These are phyloP conservation scores for Pistacia vera DNA, from an alignment of 345 rosid genomes.

Conservation along the genomic window DNA sequence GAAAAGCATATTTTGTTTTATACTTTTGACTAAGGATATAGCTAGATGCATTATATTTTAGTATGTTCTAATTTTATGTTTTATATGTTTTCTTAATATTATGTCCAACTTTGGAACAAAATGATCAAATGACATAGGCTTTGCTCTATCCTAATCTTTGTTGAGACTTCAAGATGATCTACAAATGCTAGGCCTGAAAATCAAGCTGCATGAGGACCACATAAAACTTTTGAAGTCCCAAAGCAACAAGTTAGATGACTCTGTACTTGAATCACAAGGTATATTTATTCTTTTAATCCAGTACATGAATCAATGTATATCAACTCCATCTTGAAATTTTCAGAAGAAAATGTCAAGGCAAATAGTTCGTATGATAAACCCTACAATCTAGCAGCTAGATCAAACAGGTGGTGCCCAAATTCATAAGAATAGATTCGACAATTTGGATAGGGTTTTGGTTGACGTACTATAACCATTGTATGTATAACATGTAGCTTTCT, in stretches of 20 bases:
- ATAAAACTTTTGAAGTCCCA: constrained; percentile 49
- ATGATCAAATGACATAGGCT: neutral
- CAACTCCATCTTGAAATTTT: neutral
- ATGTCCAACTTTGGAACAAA: neutral
- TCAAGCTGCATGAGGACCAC: constrained; percentile 71
- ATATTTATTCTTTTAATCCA: neutral
- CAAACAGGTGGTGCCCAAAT: neutral
- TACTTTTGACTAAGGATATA: neutral
- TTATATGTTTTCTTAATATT: neutral
- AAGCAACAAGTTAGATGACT: constrained; percentile 59
- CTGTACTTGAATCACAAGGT: constrained; percentile 74
- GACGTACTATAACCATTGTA: neutral
- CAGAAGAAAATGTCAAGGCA: neutral
- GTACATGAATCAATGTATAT: neutral
- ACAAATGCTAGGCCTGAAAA: constrained; percentile 52
- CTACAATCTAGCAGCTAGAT: neutral
- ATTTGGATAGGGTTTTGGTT: neutral
- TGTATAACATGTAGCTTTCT: neutral
- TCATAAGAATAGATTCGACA: neutral
- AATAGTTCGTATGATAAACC: neutral
- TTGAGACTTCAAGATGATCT: constrained; percentile 80
- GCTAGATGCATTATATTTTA: neutral
- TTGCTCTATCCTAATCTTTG: constrained; percentile 17
- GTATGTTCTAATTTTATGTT: neutral
- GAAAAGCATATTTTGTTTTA: neutral